These are phyloP conservation scores for Symbiodinium natans DNA, from an alignment of 73 alveolate species.

Conservation along the genomic window DNA sequence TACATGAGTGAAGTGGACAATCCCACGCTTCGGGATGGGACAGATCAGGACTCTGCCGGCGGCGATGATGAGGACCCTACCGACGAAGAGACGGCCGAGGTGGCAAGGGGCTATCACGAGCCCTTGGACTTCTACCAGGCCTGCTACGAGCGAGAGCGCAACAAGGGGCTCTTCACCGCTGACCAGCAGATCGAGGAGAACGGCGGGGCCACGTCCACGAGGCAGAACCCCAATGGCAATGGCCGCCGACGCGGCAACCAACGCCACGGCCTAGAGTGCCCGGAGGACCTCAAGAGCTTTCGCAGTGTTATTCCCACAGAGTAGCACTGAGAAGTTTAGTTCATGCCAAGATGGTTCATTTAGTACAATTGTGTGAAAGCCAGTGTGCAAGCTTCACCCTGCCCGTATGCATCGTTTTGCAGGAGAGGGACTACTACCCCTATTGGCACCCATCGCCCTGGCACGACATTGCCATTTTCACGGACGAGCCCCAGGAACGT, in stretches of 20 bases:
- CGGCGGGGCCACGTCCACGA: conserved; percentile 86
- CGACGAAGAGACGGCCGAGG: conserved; percentile 74
- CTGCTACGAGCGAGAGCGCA: conserved; percentile 70
- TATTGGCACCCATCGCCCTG: conserved; percentile 82
- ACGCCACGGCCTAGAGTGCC: conserved; percentile 90
- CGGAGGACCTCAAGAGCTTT: no score
- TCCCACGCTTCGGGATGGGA: conserved; percentile 73
- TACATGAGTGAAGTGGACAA: conserved; percentile 55
- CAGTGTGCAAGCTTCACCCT: no score
- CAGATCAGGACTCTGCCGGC: conserved; percentile 44
- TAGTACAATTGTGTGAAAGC: no score
- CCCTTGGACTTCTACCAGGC: conserved; percentile 66
- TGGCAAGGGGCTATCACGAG: conserved; percentile 64
- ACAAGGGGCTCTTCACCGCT: conserved; percentile 74
- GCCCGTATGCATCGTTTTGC: no score
- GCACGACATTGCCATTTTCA: conserved; percentile 72
- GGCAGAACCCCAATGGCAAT: conserved; percentile 88
- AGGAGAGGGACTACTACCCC: conserved; percentile 81
- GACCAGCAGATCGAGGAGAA: conserved; percentile 82
- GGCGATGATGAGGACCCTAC: conserved; percentile 86
- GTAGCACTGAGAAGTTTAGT: no score
- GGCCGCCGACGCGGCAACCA: conserved; percentile 78
- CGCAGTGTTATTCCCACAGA: no score
- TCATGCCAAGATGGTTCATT: no score
- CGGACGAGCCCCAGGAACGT: conserved; percentile 59